Base-by-base conservation (phyloP, 805 yeast species). In the Wickerhamiella shivajii region DNA sequence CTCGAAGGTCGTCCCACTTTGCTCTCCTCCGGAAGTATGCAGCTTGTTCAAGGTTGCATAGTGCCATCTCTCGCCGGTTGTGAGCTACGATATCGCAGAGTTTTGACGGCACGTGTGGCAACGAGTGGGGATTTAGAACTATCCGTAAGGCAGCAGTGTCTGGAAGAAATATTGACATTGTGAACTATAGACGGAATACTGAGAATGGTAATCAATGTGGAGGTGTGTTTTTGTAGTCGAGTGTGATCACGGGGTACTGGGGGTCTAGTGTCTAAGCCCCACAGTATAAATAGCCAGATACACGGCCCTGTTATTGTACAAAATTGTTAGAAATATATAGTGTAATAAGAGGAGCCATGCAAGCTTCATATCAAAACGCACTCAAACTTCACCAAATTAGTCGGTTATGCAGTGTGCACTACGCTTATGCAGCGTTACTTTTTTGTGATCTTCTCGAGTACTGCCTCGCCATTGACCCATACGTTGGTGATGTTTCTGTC, bases 401-500 rank as follows among this genome's bases (percentile, higher is more conserved):
- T 20, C 22, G 9, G 10, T 7, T 22, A 13, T 13, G 12, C 13
- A 4, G 19, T 13, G 10, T 26, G 29, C 29, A 26, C 18, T 9
- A 18, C 31, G 22, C 5, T 7, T 18, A 18, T 28, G 31, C 31
- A 28, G 24, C 24, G 3, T 21, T 3, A 12, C 24, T 28, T 20
- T 3, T 20, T 9, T 31, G 6, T 3, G 22, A 9, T 63, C 41
- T 66, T 68, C 39, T 63, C 57, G 6, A 69, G 57, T 17, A 79
- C 87, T 35, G 57, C 48, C 41, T 66, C 56, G 7, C 97, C 97
- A 47, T 74, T 71, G 25, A 85, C 85, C 78, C 80, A 90, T 11
- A 87, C 95, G 34, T 63, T 63, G 5, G 59, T 49, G 21, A 87
- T 73, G 52, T 90, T 90, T 49, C 97, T 67, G 53, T 90, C 96